Evolutionary conservation across 2,329 filamentous ascomycete genomes (phyloP).

Genomic region (Neonectria magnoliae): DNA sequence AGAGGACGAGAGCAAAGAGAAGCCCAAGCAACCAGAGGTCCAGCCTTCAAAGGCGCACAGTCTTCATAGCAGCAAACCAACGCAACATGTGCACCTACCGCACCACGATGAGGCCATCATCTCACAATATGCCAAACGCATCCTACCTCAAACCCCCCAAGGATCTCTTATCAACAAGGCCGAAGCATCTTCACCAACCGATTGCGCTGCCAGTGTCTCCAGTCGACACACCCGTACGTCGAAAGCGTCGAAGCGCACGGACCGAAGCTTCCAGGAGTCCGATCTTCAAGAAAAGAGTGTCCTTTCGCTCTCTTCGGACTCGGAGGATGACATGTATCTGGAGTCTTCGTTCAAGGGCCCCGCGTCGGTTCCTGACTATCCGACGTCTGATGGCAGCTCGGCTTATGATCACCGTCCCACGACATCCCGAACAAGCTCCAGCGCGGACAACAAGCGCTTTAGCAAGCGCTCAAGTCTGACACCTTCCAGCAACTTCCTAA

Average conservation of each 20-base stretch:
- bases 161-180: slow-evolving; percentile 31
- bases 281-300: slow-evolving; percentile 66
- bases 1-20: slow-evolving; percentile 30
- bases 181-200: slow-evolving; percentile 46
- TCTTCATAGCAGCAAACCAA: slow-evolving; percentile 26
- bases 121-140: slow-evolving; percentile 41
- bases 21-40: slow-evolving; percentile 24
- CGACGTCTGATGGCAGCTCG: slow-evolving; percentile 38
- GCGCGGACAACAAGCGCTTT: slow-evolving; percentile 37
- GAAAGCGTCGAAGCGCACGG: slow-evolving; percentile 61
- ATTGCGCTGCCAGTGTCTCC: slow-evolving; percentile 62
- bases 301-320: slow-evolving; percentile 67
- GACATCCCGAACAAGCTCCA: slow-evolving; percentile 37
- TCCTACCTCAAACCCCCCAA: slow-evolving; percentile 38
- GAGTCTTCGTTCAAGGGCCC: slow-evolving; percentile 37
- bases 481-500: slow-evolving; percentile 54
- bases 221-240: slow-evolving; percentile 66
- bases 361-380: slow-evolving; percentile 40
- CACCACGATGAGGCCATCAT: slow-evolving; percentile 37
- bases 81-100: slow-evolving; percentile 26
- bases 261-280: slow-evolving; percentile 57
- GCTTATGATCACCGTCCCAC: slow-evolving; percentile 34
- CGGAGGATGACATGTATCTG: slow-evolving; percentile 56
- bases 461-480: slow-evolving; percentile 54
- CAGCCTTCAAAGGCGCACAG: slow-evolving; percentile 23